Evolutionary conservation across 2,329 filamentous ascomycete genomes (phyloP).

Genomic region (Nectriaceae sp.): DNA sequence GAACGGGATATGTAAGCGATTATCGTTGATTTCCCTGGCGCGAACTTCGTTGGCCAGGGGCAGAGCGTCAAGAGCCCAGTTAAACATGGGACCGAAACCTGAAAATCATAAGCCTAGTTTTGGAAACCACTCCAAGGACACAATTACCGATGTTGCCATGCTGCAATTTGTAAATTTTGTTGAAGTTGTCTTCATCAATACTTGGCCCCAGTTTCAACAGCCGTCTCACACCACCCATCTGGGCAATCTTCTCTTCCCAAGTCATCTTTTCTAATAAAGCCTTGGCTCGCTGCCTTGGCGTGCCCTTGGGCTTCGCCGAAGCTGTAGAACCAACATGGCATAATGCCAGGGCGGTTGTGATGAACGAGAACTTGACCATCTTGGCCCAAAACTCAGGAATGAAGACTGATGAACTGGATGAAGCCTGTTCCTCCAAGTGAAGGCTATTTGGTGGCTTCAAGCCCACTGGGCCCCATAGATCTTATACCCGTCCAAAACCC

Average conservation of each 20-base stretch:
- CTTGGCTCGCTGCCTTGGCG: constrained; percentile 15
- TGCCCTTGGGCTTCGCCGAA: constrained; percentile 5
- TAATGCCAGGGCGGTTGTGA: constrained; percentile 8
- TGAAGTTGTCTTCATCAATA: constrained; percentile 17
- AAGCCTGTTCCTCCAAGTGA: too few relatives aligned
- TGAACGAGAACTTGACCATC: constrained; percentile 15
- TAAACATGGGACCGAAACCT: constrained; percentile 32
- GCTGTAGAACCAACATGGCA: constrained; percentile 1
- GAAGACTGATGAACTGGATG: too few relatives aligned
- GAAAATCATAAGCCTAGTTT: not conserved
- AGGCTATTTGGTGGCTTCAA: too few relatives aligned
- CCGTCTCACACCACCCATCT: constrained; percentile 21
- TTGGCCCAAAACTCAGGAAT: too few relatives aligned
- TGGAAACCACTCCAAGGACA: too few relatives aligned
- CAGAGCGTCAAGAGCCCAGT: constrained; percentile 30
- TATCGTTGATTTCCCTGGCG: constrained; percentile 14
- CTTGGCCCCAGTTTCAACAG: constrained; percentile 10
- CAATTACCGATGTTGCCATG: constrained; percentile 23
- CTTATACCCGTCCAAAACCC: too few relatives aligned
- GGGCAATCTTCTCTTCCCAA: constrained; percentile 21
- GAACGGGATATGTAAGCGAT: constrained; percentile 19
- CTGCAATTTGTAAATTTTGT: constrained; percentile 16
- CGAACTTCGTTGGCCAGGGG: constrained; percentile 28
- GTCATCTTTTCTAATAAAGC: constrained; percentile 19
- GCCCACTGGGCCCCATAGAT: too few relatives aligned